These are phyloP conservation scores for Salvia miltiorrhiza DNA, from an alignment of 257 asterid genomes.

Conservation along the genomic window DNA sequence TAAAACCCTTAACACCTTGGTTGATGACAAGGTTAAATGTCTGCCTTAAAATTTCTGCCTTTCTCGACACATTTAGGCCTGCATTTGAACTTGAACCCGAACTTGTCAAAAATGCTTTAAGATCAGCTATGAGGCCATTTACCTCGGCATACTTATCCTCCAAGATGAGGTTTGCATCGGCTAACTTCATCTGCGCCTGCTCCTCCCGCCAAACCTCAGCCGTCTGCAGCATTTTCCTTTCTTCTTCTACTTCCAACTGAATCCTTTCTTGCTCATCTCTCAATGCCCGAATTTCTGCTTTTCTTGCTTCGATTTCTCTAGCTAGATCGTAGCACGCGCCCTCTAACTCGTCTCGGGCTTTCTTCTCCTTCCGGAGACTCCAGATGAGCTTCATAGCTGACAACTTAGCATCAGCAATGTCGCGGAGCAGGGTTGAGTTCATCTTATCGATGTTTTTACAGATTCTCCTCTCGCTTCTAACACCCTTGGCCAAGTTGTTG, in stretches of 20 bases:
- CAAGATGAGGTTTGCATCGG: slow-evolving; percentile 44
- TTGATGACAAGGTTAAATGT: background rate
- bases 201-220: slow-evolving; percentile 67
- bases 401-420: slow-evolving; percentile 39
- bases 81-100: background rate
- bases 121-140: slow-evolving; percentile 30
- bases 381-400: slow-evolving; percentile 22
- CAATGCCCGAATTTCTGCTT: slow-evolving; percentile 35
- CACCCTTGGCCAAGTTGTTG: slow-evolving; percentile 26
- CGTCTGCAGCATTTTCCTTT: slow-evolving; percentile 46
- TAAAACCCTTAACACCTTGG: slow-evolving; percentile 18
- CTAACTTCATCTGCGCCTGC: slow-evolving; percentile 45
- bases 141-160: slow-evolving; percentile 45
- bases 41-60: slow-evolving; percentile 10
- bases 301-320: slow-evolving; percentile 35
- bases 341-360: slow-evolving; percentile 33
- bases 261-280: slow-evolving; percentile 24
- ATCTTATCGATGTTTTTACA: slow-evolving; percentile 23
- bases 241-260: slow-evolving; percentile 39
- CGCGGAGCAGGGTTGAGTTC: slow-evolving; percentile 35
- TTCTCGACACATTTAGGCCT: background rate
- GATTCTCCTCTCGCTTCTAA: slow-evolving; percentile 31
- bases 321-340: slow-evolving; percentile 32
- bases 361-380: slow-evolving; percentile 40
- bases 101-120: slow-evolving; percentile 30